Conservation (phyloP, 352 stramenopile species). For the Pythium coloratum region DNA sequence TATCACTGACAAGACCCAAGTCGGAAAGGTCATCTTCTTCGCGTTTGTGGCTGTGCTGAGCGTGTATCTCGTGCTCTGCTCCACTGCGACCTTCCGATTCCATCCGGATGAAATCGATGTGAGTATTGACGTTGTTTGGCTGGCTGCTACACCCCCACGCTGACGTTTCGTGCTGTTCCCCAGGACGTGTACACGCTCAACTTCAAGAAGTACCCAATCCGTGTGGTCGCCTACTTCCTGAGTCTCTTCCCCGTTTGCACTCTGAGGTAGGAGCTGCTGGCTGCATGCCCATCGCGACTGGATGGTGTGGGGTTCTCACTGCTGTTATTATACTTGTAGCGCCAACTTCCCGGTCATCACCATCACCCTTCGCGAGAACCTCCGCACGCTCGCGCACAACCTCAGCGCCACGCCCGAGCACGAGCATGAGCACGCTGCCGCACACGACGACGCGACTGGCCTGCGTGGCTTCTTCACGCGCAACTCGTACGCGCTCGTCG, state of each 20-base stretch:
- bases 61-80: slow-evolving; percentile 81
- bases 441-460: slow-evolving; percentile 23
- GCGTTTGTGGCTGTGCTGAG: slow-evolving; percentile 74
- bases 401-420: slow-evolving; percentile 29
- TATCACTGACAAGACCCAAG: slow-evolving; percentile 80
- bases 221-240: slow-evolving; percentile 84
- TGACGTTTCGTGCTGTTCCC: background rate
- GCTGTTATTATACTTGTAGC: slow-evolving; percentile 31
- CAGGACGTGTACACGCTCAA: slow-evolving; percentile 91
- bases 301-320: slow-evolving; percentile 2
- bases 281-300: background rate
- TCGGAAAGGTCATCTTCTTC: slow-evolving; percentile 55
- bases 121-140: slow-evolving; percentile 12
- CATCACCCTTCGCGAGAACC: slow-evolving; percentile 86
- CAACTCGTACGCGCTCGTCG: slow-evolving; percentile 70
- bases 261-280: slow-evolving; percentile 47
- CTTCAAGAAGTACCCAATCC: slow-evolving; percentile 80
- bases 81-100: slow-evolving; percentile 81
- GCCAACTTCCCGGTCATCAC: slow-evolving; percentile 85
- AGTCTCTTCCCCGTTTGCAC: slow-evolving; percentile 88
- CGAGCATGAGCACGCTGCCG: slow-evolving; percentile 6
- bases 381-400: slow-evolving; percentile 65
- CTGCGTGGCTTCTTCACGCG: slow-evolving; percentile 45
- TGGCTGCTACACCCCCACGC: background rate
- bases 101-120: slow-evolving; percentile 78